A percentile compares a stretch with the other conserved stretches of the same genome.
Conservation (phyloP, 768 basidiomycete genomes). For the Fomitopsis pulvina region DNA sequence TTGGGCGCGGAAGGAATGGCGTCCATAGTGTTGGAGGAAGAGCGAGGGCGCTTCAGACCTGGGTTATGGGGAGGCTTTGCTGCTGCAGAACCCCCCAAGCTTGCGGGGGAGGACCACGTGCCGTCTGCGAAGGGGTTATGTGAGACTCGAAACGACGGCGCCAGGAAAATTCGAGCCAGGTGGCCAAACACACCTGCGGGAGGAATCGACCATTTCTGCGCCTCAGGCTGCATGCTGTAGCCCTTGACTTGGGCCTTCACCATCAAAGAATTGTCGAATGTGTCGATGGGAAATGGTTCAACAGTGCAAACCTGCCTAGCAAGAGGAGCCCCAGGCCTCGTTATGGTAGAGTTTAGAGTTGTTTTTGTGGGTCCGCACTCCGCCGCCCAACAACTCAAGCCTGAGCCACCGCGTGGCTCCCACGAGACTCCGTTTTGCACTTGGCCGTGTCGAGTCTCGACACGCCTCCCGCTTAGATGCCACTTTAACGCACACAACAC, state of each 20-base stretch:
- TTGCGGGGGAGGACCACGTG: slow-evolving; percentile 19
- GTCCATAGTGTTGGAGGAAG: slow-evolving; percentile 16
- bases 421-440: background rate
- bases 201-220: slow-evolving; percentile 10
- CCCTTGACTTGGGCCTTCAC: slow-evolving; percentile 20
- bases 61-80: slow-evolving; percentile 14
- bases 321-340: background rate
- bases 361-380: background rate
- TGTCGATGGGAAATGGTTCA: background rate
- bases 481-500: too few species aligned
- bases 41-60: slow-evolving; percentile 32
- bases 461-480: too few species aligned
- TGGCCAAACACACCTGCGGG: slow-evolving; percentile 8
- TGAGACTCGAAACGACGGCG: background rate
- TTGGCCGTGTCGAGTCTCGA: too few species aligned
- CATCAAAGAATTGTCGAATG: slow-evolving; percentile 8
- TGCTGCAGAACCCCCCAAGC: slow-evolving; percentile 5
- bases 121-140: slow-evolving; percentile 9
- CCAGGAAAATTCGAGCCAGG: background rate
- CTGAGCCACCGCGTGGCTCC: background rate
- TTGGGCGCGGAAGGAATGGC: slow-evolving; percentile 40
- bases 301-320: background rate
- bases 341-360: slow-evolving; percentile 1
- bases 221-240: slow-evolving; percentile 19
- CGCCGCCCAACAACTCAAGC: background rate